phyloP scores from a whole-genome alignment of 164 flowering plant genomes.

The Hamamelis virginiana region DNA sequence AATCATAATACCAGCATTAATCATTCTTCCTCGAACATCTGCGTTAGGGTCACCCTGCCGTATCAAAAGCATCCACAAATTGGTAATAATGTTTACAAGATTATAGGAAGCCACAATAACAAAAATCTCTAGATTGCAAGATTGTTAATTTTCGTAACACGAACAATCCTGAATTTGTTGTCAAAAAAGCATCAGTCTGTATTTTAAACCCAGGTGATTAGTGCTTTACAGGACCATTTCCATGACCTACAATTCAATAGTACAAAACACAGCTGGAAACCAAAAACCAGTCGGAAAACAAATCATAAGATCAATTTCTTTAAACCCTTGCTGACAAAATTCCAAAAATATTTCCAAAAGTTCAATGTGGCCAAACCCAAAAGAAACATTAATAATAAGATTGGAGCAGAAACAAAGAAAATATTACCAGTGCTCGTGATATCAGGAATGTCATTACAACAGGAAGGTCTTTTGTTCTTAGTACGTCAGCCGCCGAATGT shows the following conservation, averaged over 20 bases:
- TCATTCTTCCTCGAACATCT: slow-evolving; percentile 98
- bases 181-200: too few relatives aligned
- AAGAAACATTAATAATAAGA: background rate
- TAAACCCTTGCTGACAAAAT: too few relatives aligned
- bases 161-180: too few relatives aligned
- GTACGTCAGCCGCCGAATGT: slow-evolving; percentile 85
- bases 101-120: too few relatives aligned
- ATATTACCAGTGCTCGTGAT: slow-evolving; percentile 87
- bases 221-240: too few relatives aligned
- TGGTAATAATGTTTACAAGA: background rate
- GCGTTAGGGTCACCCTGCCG: slow-evolving; percentile 91
- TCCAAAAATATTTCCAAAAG: background rate
- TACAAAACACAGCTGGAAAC: too few relatives aligned
- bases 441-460: slow-evolving; percentile 96
- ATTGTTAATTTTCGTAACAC: too few relatives aligned
- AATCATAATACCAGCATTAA: slow-evolving; percentile 90
- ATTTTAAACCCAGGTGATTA: too few relatives aligned
- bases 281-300: too few relatives aligned
- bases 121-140: too few relatives aligned
- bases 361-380: background rate
- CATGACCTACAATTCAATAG: too few relatives aligned
- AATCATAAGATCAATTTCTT: too few relatives aligned
- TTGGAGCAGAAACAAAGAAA: background rate
- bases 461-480: slow-evolving; percentile 96
- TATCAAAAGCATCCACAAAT: slow-evolving; percentile 7